Evolutionary conservation across 164 flowering plant genomes (phyloP), one percentile per base, ranked within the genome.

Genomic region (Stephania yunnanensis): DNA sequence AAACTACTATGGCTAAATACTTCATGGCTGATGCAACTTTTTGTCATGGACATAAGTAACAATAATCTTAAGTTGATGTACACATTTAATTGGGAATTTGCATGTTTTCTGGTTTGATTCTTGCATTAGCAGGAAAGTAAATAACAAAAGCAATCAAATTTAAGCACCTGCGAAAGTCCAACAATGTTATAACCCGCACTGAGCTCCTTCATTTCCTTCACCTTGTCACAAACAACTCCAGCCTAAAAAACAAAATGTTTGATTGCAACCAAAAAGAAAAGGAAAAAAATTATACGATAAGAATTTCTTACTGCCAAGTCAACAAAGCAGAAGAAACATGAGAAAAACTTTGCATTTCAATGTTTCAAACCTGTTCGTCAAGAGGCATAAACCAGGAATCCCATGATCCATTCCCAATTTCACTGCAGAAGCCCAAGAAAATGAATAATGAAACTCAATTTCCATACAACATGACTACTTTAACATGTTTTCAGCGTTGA

Each of bases 331-430:
- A 68, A 52, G n/a, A 74, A n/a, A 52, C 30, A 30, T 48, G 31
- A 31, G 4, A 13, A 20, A 68, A 44, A 17, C 36, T 30, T 19
- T 17, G 25, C 25, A 25, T 25, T 25, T 25, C 25, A 17, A 61
- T 46, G 61, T 13, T 22, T 69, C 75, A 72, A 20, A 86, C 99
- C 92, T 96, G 99, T 69, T 89, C 83, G 46, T 69, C 78, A 45
- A 96, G 86, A 22, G 99, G 90, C 86, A 82, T 81, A 82, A 92
- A 89, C 99, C 99, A 94, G 44, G 99, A 96, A 87, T 92, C 98
- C 94, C 92, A 88, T 67, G 88, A 4, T 77, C 99, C 99, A 85
- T 84, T 80, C 76, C 99, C 98, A 78, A 96, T 83, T 87, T 94
- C 97, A 76, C 99, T 96, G 84, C 78, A 85, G 29, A n/a, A 36